Base-by-base conservation (phyloP, 179 eudicot species). In the Drosera spatulata region DNA sequence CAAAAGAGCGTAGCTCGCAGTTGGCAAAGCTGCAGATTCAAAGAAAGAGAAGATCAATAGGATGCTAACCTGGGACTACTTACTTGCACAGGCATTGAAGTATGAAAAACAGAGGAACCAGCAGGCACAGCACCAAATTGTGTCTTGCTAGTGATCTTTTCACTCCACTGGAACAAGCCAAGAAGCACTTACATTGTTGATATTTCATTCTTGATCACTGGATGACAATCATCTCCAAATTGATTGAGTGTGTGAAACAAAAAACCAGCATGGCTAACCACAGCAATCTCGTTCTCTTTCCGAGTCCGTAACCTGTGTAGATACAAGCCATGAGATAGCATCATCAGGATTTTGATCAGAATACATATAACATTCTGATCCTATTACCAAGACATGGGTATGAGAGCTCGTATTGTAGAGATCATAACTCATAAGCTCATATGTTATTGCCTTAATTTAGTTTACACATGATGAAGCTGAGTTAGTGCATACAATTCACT, bases 241-340 rank as follows among this genome's bases (percentile, higher is more conserved):
- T 79, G 73, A 55, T 66, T 41, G 10, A 88, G 81, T 15, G 88
- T 76, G 62, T 79, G 69, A 60, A 72, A 61, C 69, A 91, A 68
- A 60, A 88, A 80, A 41, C 85, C 95, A 53, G 87, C 75, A 73
- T 91, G 97, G 41, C 86, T 88, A 59, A 91, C 88, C 60, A 91
- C 77, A 14, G 85, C 97, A 70, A 91, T 91, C 81, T 91, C 97
- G 70, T 82, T 83, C 76, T 91, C 95, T 54, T 73, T 70, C 52
- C 97, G 80, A 8, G 82, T 80, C 95, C 84, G 85, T 73, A 88
- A 69, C 96, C 97, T 91, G 66, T 22, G 33, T 22, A 22, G 33
- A 22, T 22, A 22, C 33, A 22, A 22, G 33, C 33, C 33, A 22
- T 22, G 33, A 22, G 33, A 22, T 0, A 22, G 33, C 33, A 22